Percentiles rank a stretch among this genome's conserved stretches.
These are phyloP conservation scores for Colletotrichum orbiculare DNA, from an alignment of 2,329 filamentous ascomycete species.

Conservation along the genomic window DNA sequence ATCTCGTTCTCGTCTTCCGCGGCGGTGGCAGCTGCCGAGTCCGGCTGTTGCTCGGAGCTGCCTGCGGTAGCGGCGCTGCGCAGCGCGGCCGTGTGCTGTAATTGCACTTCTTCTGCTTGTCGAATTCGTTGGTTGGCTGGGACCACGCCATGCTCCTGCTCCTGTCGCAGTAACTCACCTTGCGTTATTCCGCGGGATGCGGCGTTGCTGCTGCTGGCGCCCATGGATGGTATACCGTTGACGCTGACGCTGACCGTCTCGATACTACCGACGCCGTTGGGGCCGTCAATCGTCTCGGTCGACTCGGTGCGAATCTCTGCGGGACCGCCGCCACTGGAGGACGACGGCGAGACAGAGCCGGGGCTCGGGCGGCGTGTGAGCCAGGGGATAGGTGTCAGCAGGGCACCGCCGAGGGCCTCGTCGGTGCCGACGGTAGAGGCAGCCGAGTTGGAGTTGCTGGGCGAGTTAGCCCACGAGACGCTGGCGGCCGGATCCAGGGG, in stretches of 20 bases:
- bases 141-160: constrained; percentile 84
- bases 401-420: constrained; percentile 87
- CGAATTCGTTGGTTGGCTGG: constrained; percentile 71
- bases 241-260: constrained; percentile 84
- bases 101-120: constrained; percentile 38
- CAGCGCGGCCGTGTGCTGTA: constrained; percentile 32
- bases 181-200: constrained; percentile 74
- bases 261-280: constrained; percentile 81
- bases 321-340: constrained; percentile 36
- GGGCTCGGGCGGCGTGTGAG: constrained; percentile 57
- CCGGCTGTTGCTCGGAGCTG: constrained; percentile 36
- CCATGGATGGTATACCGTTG: constrained; percentile 72
- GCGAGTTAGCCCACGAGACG: constrained; percentile 61
- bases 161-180: constrained; percentile 86
- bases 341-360: constrained; percentile 36
- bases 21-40: constrained; percentile 36
- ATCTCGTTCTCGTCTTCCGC: constrained; percentile 68
- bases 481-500: constrained; percentile 47
- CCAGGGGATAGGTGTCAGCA: constrained; percentile 96
- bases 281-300: constrained; percentile 84
- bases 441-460: constrained; percentile 44
- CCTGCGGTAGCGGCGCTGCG: constrained; percentile 35
- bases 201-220: constrained; percentile 43
- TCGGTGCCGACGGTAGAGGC: constrained; percentile 76
- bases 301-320: constrained; percentile 75